phyloP scores from a whole-genome alignment of 1,284 basidiomycete species.

The Rhodotorula sp. region DNA sequence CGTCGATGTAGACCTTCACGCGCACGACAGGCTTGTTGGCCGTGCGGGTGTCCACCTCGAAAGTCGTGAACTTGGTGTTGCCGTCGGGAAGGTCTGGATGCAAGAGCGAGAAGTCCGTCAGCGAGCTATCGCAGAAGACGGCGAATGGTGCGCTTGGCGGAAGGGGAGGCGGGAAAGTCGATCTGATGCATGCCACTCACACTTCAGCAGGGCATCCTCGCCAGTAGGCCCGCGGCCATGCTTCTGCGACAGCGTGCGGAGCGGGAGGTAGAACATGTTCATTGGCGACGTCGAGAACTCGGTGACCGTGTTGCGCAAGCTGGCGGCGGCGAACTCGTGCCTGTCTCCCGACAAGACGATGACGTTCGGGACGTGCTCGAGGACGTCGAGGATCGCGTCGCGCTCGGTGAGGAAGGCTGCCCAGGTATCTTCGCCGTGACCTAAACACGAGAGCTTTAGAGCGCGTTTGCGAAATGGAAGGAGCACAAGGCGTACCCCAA shows the following conservation, averaged over 20 bases:
- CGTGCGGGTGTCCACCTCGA: conserved; percentile 70
- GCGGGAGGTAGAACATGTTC: conserved; percentile 43
- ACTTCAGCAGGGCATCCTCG: conserved; percentile 64
- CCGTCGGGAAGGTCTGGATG: conserved; percentile 44
- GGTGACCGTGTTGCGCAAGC: conserved; percentile 55
- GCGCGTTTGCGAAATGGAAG: not conserved
- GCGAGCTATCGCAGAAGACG: not conserved
- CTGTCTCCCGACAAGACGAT: conserved; percentile 56
- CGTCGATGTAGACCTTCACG: conserved; percentile 64
- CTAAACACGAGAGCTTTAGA: not conserved
- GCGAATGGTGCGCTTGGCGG: not conserved
- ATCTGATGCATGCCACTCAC: conserved; percentile 19
- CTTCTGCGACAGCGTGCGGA: conserved; percentile 49
- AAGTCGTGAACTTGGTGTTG: conserved; percentile 56
- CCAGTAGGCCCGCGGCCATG: conserved; percentile 53
- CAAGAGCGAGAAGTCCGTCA: conserved; percentile 48
- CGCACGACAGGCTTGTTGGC: conserved; percentile 58
- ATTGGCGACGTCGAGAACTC: conserved; percentile 63
- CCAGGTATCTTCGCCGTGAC: conserved; percentile 57
- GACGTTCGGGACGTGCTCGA: conserved; percentile 67
- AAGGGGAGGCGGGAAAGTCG: not conserved
- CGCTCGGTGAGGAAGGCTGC: conserved; percentile 67
- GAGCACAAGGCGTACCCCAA: conserved; percentile 54
- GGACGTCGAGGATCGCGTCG: conserved; percentile 56
- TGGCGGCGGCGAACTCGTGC: conserved; percentile 69